These are phyloP conservation scores for Penicillium chermesinum DNA, from an alignment of 495 filamentous ascomycete genomes.

Conservation along the genomic window DNA sequence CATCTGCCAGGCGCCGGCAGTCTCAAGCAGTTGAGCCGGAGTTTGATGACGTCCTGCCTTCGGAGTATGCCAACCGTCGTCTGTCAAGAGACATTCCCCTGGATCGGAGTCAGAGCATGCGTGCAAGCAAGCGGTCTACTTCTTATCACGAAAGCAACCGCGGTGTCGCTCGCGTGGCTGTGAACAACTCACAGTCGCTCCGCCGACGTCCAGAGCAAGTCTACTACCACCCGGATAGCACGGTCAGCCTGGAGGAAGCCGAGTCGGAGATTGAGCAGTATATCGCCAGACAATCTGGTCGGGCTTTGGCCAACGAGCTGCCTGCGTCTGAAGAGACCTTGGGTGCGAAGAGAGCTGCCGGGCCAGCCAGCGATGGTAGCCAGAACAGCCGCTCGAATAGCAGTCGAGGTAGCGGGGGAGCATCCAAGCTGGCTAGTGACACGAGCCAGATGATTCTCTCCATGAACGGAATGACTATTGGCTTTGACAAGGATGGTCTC, in stretches of 20 bases:
- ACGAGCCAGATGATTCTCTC: slow-evolving; percentile 37
- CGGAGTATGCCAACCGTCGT: slow-evolving; percentile 23
- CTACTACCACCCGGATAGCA: slow-evolving; percentile 27
- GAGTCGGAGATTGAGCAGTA: slow-evolving; percentile 36
- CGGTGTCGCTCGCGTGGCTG: slow-evolving; percentile 27
- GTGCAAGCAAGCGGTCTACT: slow-evolving; percentile 21
- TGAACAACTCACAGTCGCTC: slow-evolving; percentile 32
- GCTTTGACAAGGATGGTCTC: slow-evolving; percentile 33
- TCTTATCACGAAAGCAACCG: slow-evolving; percentile 32
- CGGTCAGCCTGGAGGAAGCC: slow-evolving; percentile 19
- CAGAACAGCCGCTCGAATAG: slow-evolving; percentile 44
- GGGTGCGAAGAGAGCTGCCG: slow-evolving; percentile 25
- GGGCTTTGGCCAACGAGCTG: slow-evolving; percentile 16
- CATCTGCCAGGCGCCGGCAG: slow-evolving; percentile 27
- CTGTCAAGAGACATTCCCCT: slow-evolving; percentile 25
- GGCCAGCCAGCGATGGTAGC: slow-evolving; percentile 37
- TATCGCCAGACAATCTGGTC: slow-evolving; percentile 31
- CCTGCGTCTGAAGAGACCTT: slow-evolving; percentile 35
- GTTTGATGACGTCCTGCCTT: slow-evolving; percentile 17
- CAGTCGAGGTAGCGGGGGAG: slow-evolving; percentile 38
- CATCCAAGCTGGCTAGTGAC: slow-evolving; percentile 29
- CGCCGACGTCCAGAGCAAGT: slow-evolving; percentile 26
- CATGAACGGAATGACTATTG: slow-evolving; percentile 42
- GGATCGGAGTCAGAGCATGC: slow-evolving; percentile 34
- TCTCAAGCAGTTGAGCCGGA: slow-evolving; percentile 31